Percentiles rank a stretch among this genome's conserved stretches.
Conservation (phyloP, 1,139 yeast species). For the Debaryomyces subglobosus region DNA sequence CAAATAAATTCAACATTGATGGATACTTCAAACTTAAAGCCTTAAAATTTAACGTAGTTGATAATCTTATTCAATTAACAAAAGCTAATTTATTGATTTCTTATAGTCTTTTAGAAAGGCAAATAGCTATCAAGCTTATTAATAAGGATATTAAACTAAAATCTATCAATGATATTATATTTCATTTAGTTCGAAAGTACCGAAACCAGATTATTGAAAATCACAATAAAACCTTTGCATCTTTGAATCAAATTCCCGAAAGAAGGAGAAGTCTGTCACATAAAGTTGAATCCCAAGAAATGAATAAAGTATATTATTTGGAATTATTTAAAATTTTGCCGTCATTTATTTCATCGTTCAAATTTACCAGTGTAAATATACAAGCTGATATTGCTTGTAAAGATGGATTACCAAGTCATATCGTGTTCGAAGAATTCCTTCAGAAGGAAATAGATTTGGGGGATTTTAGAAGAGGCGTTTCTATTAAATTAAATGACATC, state of each 20-base stretch:
- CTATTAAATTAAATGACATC: slow-evolving; percentile 28
- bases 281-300: background rate
- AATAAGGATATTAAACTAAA: slow-evolving; percentile 33
- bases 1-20: slow-evolving; percentile 17
- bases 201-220: slow-evolving; percentile 31
- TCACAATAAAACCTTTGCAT: slow-evolving; percentile 29
- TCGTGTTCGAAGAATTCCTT: slow-evolving; percentile 26
- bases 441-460: slow-evolving; percentile 37
- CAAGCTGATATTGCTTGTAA: slow-evolving; percentile 45
- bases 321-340: slow-evolving; percentile 40
- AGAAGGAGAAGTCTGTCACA: background rate
- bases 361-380: slow-evolving; percentile 28
- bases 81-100: slow-evolving; percentile 32
- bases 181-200: slow-evolving; percentile 39
- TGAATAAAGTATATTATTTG: slow-evolving; percentile 14
- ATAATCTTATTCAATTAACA: slow-evolving; percentile 32
- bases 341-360: slow-evolving; percentile 27
- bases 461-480: slow-evolving; percentile 45
- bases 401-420: slow-evolving; percentile 44
- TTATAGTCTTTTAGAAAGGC: slow-evolving; percentile 28
- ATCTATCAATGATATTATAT: slow-evolving; percentile 43
- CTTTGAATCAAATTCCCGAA: background rate
- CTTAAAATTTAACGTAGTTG: slow-evolving; percentile 34
- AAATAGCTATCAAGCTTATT: slow-evolving; percentile 27
- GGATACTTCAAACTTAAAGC: slow-evolving; percentile 36